phyloP scores from a whole-genome alignment of 441 rosid genomes.

The Mallotus japonicus region DNA sequence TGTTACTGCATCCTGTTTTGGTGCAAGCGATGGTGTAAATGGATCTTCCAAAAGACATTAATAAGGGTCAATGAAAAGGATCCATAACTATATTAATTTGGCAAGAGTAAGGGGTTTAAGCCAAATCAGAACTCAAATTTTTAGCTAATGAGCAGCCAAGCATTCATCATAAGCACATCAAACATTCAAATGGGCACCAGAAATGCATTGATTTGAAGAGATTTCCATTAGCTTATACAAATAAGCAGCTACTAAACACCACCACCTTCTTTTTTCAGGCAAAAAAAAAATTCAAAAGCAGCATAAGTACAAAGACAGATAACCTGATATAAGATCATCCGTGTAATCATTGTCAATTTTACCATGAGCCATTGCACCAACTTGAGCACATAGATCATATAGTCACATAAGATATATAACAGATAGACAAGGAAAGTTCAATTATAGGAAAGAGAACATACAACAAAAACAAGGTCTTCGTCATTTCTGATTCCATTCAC shows the following conservation, averaged over 20 bases:
- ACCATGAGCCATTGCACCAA: slow-evolving; percentile 31
- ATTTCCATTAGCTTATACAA: too few species aligned
- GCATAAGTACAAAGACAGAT: neutral
- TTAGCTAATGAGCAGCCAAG: neutral
- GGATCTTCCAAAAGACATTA: too few species aligned
- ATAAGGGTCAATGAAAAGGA: neutral
- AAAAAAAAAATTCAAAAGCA: neutral
- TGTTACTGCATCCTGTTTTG: too few species aligned
- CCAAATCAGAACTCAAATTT: neutral
- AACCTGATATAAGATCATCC: slow-evolving; percentile 62
- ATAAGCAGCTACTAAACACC: neutral
- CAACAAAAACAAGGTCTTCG: slow-evolving; percentile 62
- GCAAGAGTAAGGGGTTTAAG: neutral
- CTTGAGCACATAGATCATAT: slow-evolving; percentile 29
- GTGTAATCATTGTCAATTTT: slow-evolving; percentile 53
- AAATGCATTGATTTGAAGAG: too few species aligned
- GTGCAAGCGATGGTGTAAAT: too few species aligned
- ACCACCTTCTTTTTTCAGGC: neutral
- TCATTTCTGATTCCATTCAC: slow-evolving; percentile 40
- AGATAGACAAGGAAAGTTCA: neutral
- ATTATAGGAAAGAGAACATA: slow-evolving; percentile 22
- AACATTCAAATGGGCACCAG: neutral
- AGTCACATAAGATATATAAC: neutral
- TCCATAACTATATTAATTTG: neutral
- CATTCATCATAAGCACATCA: neutral